Percentiles rank a stretch among this genome's conserved stretches.
Evolutionary conservation across 75 land plant species (phyloP).

Genomic region (Isoetes taiwanensis): DNA sequence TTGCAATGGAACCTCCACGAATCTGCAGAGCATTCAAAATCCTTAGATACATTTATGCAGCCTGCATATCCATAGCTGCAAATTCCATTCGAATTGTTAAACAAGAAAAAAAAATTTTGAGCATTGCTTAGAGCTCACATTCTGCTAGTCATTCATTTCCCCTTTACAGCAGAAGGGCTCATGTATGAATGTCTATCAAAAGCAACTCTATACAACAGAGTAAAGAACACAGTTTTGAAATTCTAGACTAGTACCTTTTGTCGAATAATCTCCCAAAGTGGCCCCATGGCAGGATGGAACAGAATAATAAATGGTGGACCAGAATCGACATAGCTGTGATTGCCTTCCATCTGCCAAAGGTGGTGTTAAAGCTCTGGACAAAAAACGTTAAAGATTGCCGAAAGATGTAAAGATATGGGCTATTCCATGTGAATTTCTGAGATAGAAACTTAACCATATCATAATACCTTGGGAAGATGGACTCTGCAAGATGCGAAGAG

Average conservation of each 20-base stretch:
- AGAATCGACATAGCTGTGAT: conserved; percentile 45
- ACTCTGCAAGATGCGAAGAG: conserved; percentile 49
- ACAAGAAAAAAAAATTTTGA: neutral
- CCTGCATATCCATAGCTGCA: no score
- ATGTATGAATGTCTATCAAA: no score
- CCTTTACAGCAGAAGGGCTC: no score
- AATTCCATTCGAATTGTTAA: neutral
- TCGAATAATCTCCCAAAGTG: conserved; percentile 72
- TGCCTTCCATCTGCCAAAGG: conserved; percentile 49
- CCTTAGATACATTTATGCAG: no score
- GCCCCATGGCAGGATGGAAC: conserved; percentile 93
- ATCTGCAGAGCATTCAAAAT: no score
- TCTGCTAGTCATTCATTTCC: no score
- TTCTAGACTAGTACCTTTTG: conserved; percentile 87
- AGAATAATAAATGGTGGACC: conserved; percentile 85
- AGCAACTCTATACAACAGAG: no score
- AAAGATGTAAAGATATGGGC: no score
- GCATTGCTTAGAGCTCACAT: no score
- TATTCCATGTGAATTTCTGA: no score
- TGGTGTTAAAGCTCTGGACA: neutral
- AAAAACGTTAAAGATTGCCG: neutral
- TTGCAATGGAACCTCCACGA: conserved; percentile 61
- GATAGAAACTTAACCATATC: neutral
- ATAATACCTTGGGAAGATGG: conserved; percentile 57
- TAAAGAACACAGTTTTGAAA: no score